Evolutionary conservation across 768 basidiomycete genomes (phyloP), one percentile per base, ranked within the genome.

Genomic region (Serendipita sp.): DNA sequence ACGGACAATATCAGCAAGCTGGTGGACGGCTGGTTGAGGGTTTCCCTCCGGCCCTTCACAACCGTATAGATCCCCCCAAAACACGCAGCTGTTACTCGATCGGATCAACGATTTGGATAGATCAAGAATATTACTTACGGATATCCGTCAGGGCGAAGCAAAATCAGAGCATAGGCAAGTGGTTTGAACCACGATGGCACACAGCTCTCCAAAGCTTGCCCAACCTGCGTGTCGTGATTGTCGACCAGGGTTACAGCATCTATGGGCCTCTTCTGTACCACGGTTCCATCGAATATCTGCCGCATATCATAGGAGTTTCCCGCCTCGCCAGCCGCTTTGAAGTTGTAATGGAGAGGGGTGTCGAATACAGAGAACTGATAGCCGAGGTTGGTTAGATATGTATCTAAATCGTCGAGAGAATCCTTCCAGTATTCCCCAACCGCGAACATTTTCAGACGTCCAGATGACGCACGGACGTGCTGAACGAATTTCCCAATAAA

Each of bases 351-450:
- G 23, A 77, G 68, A 62, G 73, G 73, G 23, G 73, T 73, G 64
- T 77, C 76, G 65, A 77, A 77, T 34, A 75, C 73, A 0, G 73
- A 74, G 71, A 77, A 76, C 63, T 77, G 75, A 11, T 75, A 72
- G 18, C 69, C 72, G 13, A 72, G 66, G 1, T 58, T 18, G 32
- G 66, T 36, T 1, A 73, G 66, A 65, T 73, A 73, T 32, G 18
- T 54, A 63, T 72, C 72, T 16, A 73, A 65, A 64, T 68, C 69
- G 10, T 66, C 67, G 16, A 69, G 3, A n/a, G 72, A 72, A 65
- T 76, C 76, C 64, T 77, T 74, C 77, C 77, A 78, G 69, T 77
- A 78, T 66, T 79, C 78, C 23, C 78, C 78, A 5, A 78, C 77
- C 32, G 76, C 76, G 70, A 79, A 79, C 62, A 78, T 64, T 34